phyloP scores from a whole-genome alignment of 768 basidiomycete genomes.

The Boletus subparvulus region DNA sequence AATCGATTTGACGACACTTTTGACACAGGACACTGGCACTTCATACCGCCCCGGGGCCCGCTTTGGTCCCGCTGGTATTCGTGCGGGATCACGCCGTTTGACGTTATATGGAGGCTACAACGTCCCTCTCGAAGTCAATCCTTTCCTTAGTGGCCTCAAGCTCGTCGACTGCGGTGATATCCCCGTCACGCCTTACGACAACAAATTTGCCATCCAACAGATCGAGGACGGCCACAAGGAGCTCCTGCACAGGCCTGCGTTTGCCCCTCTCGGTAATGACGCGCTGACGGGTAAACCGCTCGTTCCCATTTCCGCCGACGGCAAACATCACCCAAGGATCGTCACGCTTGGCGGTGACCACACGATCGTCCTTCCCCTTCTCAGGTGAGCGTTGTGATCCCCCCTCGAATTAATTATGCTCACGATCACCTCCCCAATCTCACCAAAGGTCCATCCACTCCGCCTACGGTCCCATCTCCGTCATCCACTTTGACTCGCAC shows the following conservation, averaged over 20 bases:
- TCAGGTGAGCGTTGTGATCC: conserved; percentile 23
- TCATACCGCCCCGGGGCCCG: conserved; percentile 82
- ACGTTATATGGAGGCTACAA: conserved; percentile 80
- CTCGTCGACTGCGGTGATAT: conserved; percentile 80
- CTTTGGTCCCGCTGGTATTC: conserved; percentile 83
- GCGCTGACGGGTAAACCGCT: conserved; percentile 56
- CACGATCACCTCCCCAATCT: neutral
- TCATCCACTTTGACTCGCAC: conserved; percentile 88
- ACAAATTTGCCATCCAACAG: conserved; percentile 68
- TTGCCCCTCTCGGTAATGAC: conserved; percentile 63
- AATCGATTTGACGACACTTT: neutral
- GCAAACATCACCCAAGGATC: conserved; percentile 73
- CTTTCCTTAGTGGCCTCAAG: conserved; percentile 64
- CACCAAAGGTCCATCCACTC: conserved; percentile 63
- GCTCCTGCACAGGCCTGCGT: conserved; percentile 62
- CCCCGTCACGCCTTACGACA: conserved; percentile 77
- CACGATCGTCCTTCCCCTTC: conserved; percentile 69
- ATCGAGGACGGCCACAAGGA: conserved; percentile 72
- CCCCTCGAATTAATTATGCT: neutral
- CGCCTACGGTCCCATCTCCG: conserved; percentile 76
- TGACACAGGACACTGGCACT: conserved; percentile 60
- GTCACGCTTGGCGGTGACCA: conserved; percentile 89
- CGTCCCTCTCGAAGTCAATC: conserved; percentile 70
- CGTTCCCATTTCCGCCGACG: conserved; percentile 61
- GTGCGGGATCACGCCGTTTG: conserved; percentile 72